These are phyloP conservation scores for Alternaria sp. DNA, from an alignment of 2,329 filamentous ascomycete species.

Conservation along the genomic window DNA sequence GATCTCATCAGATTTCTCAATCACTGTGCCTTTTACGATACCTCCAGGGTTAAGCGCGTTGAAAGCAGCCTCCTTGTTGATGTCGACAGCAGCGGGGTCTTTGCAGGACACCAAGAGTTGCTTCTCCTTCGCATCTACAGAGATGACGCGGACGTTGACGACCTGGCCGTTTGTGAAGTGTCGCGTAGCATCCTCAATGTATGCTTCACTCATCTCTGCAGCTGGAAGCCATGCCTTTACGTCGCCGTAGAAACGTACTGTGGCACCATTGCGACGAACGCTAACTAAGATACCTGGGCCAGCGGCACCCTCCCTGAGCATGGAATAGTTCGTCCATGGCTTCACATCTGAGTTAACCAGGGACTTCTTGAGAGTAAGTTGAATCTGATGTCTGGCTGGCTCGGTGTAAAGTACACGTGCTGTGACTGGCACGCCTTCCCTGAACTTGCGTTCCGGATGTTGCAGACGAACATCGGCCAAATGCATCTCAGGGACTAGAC, in stretches of 20 bases:
- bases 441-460: conserved; percentile 96
- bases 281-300: conserved; percentile 88
- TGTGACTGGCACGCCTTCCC: conserved; percentile 83
- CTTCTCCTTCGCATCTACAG: conserved; percentile 73
- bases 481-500: conserved; percentile 88
- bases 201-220: conserved; percentile 97
- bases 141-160: conserved; percentile 86
- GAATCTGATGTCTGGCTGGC: conserved; percentile 76
- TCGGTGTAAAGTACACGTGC: conserved; percentile 85
- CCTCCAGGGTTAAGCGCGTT: conserved; percentile 76
- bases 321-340: conserved; percentile 80
- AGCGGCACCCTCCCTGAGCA: conserved; percentile 76
- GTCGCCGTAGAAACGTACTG: conserved; percentile 89
- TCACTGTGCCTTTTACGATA: conserved; percentile 75
- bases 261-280: conserved; percentile 78
- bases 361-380: conserved; percentile 92
- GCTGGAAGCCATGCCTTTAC: conserved; percentile 89
- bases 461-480: conserved; percentile 87
- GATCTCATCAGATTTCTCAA: conserved; percentile 55
- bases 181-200: conserved; percentile 85
- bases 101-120: conserved; percentile 92
- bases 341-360: conserved; percentile 86
- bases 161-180: conserved; percentile 93
- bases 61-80: conserved; percentile 76
- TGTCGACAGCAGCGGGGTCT: conserved; percentile 80